These are phyloP conservation scores for Apiospora sp. DNA, from an alignment of 2,329 filamentous ascomycete genomes.

Conservation along the genomic window DNA sequence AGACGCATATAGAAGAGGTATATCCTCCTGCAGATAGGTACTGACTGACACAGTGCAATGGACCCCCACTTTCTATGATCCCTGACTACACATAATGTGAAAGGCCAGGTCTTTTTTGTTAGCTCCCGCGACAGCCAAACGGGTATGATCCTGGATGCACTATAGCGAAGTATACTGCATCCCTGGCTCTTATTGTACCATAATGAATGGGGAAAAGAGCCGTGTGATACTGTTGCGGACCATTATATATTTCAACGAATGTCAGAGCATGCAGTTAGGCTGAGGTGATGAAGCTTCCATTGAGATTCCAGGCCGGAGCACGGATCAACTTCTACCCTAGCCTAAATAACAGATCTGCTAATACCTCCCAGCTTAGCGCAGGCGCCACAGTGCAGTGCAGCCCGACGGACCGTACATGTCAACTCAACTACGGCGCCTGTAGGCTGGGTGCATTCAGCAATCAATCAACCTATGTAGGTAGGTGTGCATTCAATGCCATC, in stretches of 20 bases:
- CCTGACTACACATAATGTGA: background rate
- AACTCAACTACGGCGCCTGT: too few relatives aligned
- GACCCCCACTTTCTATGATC: conserved; percentile 9
- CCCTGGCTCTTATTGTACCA: background rate
- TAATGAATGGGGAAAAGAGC: background rate
- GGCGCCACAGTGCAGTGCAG: background rate
- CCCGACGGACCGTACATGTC: background rate
- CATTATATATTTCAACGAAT: too few relatives aligned
- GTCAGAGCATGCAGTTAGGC: background rate
- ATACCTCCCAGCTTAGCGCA: background rate
- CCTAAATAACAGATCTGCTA: background rate
- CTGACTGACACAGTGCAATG: background rate
- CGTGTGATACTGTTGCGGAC: background rate
- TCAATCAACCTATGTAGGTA: too few relatives aligned
- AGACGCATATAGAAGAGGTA: background rate
- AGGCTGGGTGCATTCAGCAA: too few relatives aligned
- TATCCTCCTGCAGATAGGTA: background rate
- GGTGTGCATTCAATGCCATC: background rate
- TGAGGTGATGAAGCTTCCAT: background rate
- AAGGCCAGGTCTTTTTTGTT: background rate
- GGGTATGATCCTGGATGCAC: background rate
- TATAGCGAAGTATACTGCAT: background rate
- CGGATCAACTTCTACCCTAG: conserved; percentile 13
- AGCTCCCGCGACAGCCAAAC: background rate
- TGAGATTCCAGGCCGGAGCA: background rate